phyloP scores from a whole-genome alignment of 2,329 filamentous ascomycete species.

The Arthroderma sp. region DNA sequence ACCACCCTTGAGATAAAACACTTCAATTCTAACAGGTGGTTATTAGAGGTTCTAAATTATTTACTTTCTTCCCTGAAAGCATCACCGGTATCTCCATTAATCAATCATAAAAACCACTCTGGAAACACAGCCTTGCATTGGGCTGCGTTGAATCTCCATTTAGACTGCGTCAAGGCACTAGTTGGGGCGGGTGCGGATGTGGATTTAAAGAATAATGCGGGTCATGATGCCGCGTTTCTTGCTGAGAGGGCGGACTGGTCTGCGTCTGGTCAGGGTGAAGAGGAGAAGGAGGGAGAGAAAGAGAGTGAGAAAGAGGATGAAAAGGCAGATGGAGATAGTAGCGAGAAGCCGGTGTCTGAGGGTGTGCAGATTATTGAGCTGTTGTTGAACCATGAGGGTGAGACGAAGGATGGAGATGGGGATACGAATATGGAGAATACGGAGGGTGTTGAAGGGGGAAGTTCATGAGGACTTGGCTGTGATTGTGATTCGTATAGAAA shows the following conservation, averaged over 20 bases:
- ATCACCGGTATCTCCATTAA: conserved; percentile 14
- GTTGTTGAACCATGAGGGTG: background rate
- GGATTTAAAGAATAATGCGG: conserved; percentile 65
- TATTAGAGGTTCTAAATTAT: conserved; percentile 33
- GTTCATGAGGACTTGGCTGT: no score
- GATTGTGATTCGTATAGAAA: no score
- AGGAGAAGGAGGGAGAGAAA: conserved; percentile 5
- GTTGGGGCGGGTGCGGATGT: conserved; percentile 66
- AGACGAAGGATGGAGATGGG: background rate
- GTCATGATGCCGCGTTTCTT: conserved; percentile 66
- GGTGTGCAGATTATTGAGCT: background rate
- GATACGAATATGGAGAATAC: conserved; percentile 2
- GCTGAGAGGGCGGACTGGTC: conserved; percentile 57
- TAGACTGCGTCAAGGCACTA: conserved; percentile 65
- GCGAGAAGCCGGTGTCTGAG: conserved; percentile 9
- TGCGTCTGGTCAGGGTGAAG: background rate
- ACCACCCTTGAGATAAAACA: background rate
- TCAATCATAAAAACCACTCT: conserved; percentile 54
- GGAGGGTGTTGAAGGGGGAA: background rate
- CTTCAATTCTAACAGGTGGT: conserved; percentile 3
- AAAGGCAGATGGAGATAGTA: conserved; percentile 14
- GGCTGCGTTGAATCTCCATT: conserved; percentile 80
- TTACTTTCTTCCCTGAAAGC: conserved; percentile 32
- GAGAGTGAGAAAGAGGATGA: conserved; percentile 13
- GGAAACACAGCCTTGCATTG: conserved; percentile 91